A percentile compares a stretch with the other conserved stretches of the same genome.
These are phyloP conservation scores for Leccinum longicurvipes DNA, from an alignment of 768 basidiomycete species.

Conservation along the genomic window DNA sequence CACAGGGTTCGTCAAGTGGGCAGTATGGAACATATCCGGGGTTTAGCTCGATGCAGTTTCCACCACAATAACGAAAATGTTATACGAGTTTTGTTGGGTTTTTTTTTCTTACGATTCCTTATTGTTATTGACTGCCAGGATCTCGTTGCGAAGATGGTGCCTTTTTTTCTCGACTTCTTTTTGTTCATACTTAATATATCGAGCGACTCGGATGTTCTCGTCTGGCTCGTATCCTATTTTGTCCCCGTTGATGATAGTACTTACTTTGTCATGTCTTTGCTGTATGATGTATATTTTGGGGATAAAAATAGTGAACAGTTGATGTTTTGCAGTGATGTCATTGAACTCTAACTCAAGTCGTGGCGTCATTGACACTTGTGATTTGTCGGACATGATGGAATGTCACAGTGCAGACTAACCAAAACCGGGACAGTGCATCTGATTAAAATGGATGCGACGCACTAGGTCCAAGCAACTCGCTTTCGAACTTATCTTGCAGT, in stretches of 20 bases:
- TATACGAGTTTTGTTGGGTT: not conserved
- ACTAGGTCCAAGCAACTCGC: not conserved
- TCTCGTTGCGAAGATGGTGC: not conserved
- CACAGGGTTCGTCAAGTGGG: slow-evolving; percentile 8
- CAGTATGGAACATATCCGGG: slow-evolving; percentile 21
- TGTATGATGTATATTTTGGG: slow-evolving; percentile 34
- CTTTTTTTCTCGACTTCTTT: not conserved
- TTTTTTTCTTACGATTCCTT: slow-evolving; percentile 2
- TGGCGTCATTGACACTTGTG: not conserved
- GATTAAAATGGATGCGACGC: too few relatives aligned
- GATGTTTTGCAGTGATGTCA: not conserved
- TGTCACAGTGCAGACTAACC: too few relatives aligned
- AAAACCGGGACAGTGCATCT: too few relatives aligned
- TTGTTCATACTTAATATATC: not conserved
- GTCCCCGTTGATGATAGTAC: not conserved
- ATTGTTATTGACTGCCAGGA: slow-evolving; percentile 24
- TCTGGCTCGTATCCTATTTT: not conserved
- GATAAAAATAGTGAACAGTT: not conserved
- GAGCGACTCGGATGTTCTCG: not conserved
- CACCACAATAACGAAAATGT: slow-evolving; percentile 3
- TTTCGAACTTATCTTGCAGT: not conserved
- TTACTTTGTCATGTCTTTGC: slow-evolving; percentile 16
- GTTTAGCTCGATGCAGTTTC: slow-evolving; percentile 26
- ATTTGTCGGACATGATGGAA: too few relatives aligned
- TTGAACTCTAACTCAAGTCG: not conserved